Conservation (phyloP, 2,329 filamentous ascomycete genomes). For the Neobulgaria alba region DNA sequence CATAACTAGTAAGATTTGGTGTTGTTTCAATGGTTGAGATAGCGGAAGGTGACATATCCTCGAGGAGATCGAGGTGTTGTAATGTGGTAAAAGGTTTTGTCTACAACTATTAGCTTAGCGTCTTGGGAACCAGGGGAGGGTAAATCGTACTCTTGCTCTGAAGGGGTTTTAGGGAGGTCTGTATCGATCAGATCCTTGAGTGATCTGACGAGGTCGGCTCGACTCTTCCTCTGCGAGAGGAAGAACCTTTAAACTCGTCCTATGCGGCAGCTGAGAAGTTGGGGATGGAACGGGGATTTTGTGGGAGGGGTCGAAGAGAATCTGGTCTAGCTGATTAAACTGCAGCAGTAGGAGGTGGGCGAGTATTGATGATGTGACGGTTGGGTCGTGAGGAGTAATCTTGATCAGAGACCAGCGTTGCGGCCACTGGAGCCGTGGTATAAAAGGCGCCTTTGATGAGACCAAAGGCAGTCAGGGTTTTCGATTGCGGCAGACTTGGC, state of each 20-base stretch:
- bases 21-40: slow-evolving; percentile 41
- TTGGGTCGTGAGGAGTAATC: slow-evolving; percentile 59
- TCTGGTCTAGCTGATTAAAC: slow-evolving; percentile 40
- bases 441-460: slow-evolving; percentile 50
- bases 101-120: too few species aligned
- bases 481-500: not conserved
- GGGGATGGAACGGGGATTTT: slow-evolving; percentile 48
- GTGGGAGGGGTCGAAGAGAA: slow-evolving; percentile 42
- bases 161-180: slow-evolving; percentile 79
- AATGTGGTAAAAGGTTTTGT: too few species aligned
- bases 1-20: slow-evolving; percentile 24
- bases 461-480: slow-evolving; percentile 50
- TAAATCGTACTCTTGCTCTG: slow-evolving; percentile 21
- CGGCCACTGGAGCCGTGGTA: slow-evolving; percentile 57
- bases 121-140: too few species aligned
- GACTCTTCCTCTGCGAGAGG: slow-evolving; percentile 99
- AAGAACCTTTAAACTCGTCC: slow-evolving; percentile 96
- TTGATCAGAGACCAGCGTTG: slow-evolving; percentile 55
- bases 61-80: slow-evolving; percentile 15
- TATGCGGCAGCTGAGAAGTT: slow-evolving; percentile 97
- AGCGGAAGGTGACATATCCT: slow-evolving; percentile 61
- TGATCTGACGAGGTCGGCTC: slow-evolving; percentile 93
- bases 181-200: slow-evolving; percentile 84
- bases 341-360: slow-evolving; percentile 48
- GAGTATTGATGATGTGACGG: slow-evolving; percentile 58